Percentiles rank a stretch among this genome's conserved stretches.
phyloP scores from a whole-genome alignment of 2,329 filamentous ascomycete genomes.

The Penicillium brasilianum region DNA sequence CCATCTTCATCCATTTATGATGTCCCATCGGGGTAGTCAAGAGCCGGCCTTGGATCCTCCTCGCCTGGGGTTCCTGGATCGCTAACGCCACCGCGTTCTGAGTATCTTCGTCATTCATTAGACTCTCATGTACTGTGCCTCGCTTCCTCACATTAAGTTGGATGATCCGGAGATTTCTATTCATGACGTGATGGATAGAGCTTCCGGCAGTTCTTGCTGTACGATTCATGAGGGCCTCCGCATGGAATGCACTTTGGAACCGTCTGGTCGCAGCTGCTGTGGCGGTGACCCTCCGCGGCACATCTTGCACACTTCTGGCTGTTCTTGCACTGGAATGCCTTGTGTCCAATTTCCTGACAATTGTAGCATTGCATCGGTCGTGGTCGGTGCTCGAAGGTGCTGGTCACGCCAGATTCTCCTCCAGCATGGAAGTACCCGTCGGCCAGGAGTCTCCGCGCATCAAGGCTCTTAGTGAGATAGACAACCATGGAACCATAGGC shows the following conservation, averaged over 20 bases:
- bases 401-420: constrained; percentile 28
- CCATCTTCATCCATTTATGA: constrained; percentile 23
- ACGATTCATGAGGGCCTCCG: constrained; percentile 27
- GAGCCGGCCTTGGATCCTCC: constrained; percentile 25
- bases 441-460: constrained; percentile 29
- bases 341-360: constrained; percentile 36
- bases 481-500: constrained; percentile 29
- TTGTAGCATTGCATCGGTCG: constrained; percentile 35
- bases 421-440: constrained; percentile 26
- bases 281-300: constrained; percentile 20
- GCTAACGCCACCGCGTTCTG: constrained; percentile 16
- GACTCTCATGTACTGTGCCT: constrained; percentile 23
- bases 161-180: constrained; percentile 26
- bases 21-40: constrained; percentile 30
- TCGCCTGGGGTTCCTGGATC: constrained; percentile 27
- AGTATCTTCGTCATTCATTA: constrained; percentile 27
- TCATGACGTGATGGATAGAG: constrained; percentile 28
- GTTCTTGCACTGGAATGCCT: constrained; percentile 36
- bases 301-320: constrained; percentile 25
- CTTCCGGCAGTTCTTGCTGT: constrained; percentile 26
- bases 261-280: constrained; percentile 23
- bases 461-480: constrained; percentile 29
- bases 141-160: constrained; percentile 26
- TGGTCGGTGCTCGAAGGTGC: constrained; percentile 27
- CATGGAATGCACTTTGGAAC: constrained; percentile 26